Evolutionary conservation across 2,329 filamentous ascomycete genomes (phyloP).

Genomic region (Neospermospora avenae): DNA sequence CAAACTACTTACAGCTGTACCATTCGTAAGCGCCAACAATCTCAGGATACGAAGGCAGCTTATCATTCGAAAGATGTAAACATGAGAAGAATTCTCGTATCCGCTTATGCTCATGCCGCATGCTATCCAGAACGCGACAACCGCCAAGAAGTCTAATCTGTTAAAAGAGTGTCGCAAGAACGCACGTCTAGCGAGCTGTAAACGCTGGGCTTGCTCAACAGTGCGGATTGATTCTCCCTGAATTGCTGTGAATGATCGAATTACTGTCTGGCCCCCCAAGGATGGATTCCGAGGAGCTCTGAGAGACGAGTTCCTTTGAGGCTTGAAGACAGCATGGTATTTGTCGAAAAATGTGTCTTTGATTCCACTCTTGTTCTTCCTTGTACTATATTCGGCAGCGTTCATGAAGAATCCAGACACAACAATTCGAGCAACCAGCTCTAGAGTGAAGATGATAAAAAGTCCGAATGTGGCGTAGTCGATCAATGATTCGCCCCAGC

Average conservation of each 20-base stretch:
- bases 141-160: slow-evolving; percentile 87
- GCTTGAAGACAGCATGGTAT: slow-evolving; percentile 75
- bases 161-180: slow-evolving; percentile 96
- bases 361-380: slow-evolving; percentile 73
- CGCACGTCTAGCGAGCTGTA: slow-evolving; percentile 82
- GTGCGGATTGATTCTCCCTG: slow-evolving; percentile 58
- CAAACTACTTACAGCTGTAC: slow-evolving; percentile 69
- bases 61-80: slow-evolving; percentile 94
- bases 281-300: slow-evolving; percentile 24
- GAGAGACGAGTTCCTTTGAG: slow-evolving; percentile 57
- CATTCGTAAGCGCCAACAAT: slow-evolving; percentile 86
- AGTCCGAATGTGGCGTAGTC: slow-evolving; percentile 65
- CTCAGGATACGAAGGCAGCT: slow-evolving; percentile 91
- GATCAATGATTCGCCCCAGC: slow-evolving; percentile 57
- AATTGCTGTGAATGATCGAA: slow-evolving; percentile 53
- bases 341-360: slow-evolving; percentile 72
- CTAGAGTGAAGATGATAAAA: slow-evolving; percentile 86
- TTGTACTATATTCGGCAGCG: slow-evolving; percentile 85
- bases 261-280: slow-evolving; percentile 25
- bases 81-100: slow-evolving; percentile 64
- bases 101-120: slow-evolving; percentile 70
- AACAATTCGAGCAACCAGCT: slow-evolving; percentile 77
- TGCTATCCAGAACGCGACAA: slow-evolving; percentile 92
- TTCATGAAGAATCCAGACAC: slow-evolving; percentile 94
- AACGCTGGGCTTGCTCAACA: slow-evolving; percentile 73